Evolutionary conservation across 768 basidiomycete species (phyloP).

Genomic region (Sistotremastrum suecicum): DNA sequence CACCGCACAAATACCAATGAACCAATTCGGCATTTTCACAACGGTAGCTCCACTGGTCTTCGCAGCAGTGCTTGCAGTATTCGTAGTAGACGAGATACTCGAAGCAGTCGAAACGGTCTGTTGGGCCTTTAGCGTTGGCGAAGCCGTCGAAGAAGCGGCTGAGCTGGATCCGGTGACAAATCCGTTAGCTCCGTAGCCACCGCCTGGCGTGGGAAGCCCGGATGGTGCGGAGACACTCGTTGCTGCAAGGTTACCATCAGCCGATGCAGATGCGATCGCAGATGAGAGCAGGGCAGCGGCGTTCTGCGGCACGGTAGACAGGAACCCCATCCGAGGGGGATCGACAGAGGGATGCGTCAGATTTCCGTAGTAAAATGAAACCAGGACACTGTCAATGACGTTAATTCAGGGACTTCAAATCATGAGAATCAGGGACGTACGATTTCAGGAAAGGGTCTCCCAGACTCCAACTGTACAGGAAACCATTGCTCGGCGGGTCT

Average conservation of each 20-base stretch:
- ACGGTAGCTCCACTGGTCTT: too few species aligned
- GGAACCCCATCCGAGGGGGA: constrained; percentile 53
- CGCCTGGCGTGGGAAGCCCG: too few species aligned
- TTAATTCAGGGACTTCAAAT: constrained; percentile 1
- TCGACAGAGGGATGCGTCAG: constrained; percentile 52
- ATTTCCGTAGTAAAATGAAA: constrained; percentile 62
- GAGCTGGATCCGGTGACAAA: too few species aligned
- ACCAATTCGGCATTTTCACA: too few species aligned
- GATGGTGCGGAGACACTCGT: too few species aligned
- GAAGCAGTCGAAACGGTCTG: too few species aligned
- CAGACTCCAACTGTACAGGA: constrained; percentile 64
- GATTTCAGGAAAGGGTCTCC: constrained; percentile 67
- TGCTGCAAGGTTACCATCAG: not conserved
- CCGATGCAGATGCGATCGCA: constrained; percentile 1
- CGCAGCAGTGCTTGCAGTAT: too few species aligned
- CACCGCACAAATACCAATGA: too few species aligned
- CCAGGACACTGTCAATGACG: constrained; percentile 34
- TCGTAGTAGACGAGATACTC: too few species aligned
- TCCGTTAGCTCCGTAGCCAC: too few species aligned
- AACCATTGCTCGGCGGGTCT: constrained; percentile 47
- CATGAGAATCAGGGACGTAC: constrained; percentile 24
- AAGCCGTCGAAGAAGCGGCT: too few species aligned
- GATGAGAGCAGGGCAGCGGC: constrained; percentile 19
- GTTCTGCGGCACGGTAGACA: constrained; percentile 53
- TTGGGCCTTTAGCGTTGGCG: too few species aligned